Percentiles rank a stretch among this genome's conserved stretches.
phyloP scores from a whole-genome alignment of 192 early-diverging fungal species.

The Backusella mclennaniae region DNA sequence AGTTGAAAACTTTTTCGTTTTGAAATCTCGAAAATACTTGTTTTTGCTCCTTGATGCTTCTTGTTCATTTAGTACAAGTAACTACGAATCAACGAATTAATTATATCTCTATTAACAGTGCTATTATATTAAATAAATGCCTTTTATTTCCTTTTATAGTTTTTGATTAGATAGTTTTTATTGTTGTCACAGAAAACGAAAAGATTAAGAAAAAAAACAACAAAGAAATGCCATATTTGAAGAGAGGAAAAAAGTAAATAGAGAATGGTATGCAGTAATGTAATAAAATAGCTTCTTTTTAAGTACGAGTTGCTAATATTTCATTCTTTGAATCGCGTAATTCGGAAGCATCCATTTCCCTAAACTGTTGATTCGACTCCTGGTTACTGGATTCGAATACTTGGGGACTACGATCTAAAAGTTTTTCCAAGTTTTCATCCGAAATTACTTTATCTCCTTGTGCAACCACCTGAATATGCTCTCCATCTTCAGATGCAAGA shows the following conservation, averaged over 20 bases:
- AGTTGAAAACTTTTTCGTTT: too few relatives aligned
- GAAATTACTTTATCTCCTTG: constrained; percentile 58
- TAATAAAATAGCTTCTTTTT: not conserved
- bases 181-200: too few relatives aligned
- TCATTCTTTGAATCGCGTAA: constrained; percentile 52
- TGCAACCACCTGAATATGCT: constrained; percentile 56
- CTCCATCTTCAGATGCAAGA: constrained; percentile 68
- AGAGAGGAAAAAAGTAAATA: too few relatives aligned
- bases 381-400: constrained; percentile 40
- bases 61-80: too few relatives aligned
- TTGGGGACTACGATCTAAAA: constrained; percentile 51
- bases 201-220: not conserved
- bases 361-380: constrained; percentile 37
- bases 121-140: too few relatives aligned
- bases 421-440: constrained; percentile 53
- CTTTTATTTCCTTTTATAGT: too few relatives aligned
- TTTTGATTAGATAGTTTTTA: too few relatives aligned
- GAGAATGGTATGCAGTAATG: not conserved
- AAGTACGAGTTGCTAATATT: constrained; percentile 35
- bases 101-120: too few relatives aligned
- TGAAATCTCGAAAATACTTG: not conserved
- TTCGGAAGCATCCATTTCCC: constrained; percentile 43
- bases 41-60: too few relatives aligned
- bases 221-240: not conserved
- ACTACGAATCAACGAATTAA: too few relatives aligned